These are phyloP conservation scores for Capsicum rhomboideum DNA, from an alignment of 257 asterid genomes.

Conservation along the genomic window DNA sequence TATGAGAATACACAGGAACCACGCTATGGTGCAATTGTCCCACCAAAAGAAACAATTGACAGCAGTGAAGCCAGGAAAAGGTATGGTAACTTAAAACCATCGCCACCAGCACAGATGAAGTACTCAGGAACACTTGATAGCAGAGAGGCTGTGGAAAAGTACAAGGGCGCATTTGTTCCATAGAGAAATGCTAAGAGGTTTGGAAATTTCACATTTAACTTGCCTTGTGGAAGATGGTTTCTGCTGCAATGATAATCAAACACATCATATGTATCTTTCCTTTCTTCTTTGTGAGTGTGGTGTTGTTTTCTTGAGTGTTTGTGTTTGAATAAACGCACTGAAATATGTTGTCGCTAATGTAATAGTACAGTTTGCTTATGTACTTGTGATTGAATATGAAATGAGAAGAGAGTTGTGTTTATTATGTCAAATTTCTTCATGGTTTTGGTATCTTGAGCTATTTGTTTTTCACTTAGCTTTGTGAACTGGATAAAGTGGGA, in stretches of 20 bases:
- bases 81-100: constrained; percentile 1
- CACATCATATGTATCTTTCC: neutral
- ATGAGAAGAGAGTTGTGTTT: neutral
- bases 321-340: neutral
- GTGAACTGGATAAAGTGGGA: neutral
- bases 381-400: neutral
- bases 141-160: constrained; percentile 7
- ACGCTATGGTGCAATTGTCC: neutral
- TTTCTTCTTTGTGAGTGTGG: neutral
- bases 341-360: neutral
- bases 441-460: neutral
- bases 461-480: neutral
- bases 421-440: neutral
- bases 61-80: constrained; percentile 12
- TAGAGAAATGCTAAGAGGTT: neutral
- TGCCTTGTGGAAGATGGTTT: too few relatives aligned
- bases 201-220: neutral
- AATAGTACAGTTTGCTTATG: neutral
- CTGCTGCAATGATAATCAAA: too few relatives aligned
- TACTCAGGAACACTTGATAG: neutral
- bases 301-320: neutral
- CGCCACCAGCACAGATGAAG: neutral
- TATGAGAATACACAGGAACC: neutral
- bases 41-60: neutral
- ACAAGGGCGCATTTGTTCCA: constrained; percentile 17